Conservation (phyloP, 2,329 filamentous ascomycete species). For the Calycina herbarum region DNA sequence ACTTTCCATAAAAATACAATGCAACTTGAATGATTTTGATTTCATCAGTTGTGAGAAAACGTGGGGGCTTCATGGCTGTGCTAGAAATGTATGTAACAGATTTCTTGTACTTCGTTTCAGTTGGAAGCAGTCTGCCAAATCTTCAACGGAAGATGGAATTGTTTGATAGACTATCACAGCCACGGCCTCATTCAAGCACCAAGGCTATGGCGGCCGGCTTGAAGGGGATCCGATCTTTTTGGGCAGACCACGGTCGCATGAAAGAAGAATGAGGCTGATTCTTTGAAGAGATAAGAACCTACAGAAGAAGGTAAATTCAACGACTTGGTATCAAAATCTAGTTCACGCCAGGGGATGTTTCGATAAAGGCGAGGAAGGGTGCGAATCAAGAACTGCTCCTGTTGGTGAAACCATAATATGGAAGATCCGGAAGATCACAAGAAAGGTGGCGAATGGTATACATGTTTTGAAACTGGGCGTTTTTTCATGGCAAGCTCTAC, state of each 20-base stretch:
- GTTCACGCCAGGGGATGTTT: not conserved
- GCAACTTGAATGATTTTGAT: not conserved
- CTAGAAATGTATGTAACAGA: not conserved
- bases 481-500: not conserved
- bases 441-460: not conserved
- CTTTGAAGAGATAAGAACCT: not conserved
- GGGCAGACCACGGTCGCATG: not conserved
- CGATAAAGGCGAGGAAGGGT: not conserved
- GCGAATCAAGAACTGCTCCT: not conserved
- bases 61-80: slow-evolving; percentile 2
- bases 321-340: not conserved
- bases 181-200: not conserved
- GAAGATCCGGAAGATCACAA: not conserved
- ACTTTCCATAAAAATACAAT: not conserved
- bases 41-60: not conserved
- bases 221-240: not conserved
- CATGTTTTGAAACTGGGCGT: not conserved
- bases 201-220: not conserved
- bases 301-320: not conserved
- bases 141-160: not conserved
- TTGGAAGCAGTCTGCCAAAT: not conserved
- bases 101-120: not conserved
- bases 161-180: slow-evolving; percentile 1
- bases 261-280: not conserved
- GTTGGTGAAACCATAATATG: not conserved